Conservation (phyloP, 495 filamentous ascomycete genomes). For the Podospora bellae-mahoneyi region DNA sequence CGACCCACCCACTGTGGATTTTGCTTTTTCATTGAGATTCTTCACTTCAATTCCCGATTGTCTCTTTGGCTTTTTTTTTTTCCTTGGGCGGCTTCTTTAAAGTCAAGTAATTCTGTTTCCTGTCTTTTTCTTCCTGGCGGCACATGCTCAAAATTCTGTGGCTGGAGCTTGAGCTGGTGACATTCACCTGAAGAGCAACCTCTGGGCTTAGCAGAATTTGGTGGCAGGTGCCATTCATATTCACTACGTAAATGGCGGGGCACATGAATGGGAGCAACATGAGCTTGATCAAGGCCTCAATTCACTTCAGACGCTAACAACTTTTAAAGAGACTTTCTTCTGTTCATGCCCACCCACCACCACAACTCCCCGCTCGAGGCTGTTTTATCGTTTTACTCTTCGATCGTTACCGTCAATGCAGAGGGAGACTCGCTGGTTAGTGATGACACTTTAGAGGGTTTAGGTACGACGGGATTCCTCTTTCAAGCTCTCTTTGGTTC, state of each 20-base stretch:
- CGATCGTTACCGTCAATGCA: constrained; percentile 82
- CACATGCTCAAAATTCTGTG: neutral
- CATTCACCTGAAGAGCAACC: neutral
- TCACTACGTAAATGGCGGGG: neutral
- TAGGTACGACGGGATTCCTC: constrained; percentile 91
- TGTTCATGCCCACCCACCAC: constrained; percentile 73
- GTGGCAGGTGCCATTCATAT: constrained; percentile 10
- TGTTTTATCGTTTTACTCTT: constrained; percentile 87
- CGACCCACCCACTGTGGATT: constrained; percentile 17
- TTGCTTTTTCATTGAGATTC: neutral
- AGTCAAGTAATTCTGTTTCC: neutral
- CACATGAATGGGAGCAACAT: neutral
- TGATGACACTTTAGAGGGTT: constrained; percentile 80
- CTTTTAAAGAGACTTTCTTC: constrained; percentile 74
- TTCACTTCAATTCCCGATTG: neutral
- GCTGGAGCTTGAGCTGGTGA: neutral
- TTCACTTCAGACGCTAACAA: constrained; percentile 4
- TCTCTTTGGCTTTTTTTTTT: neutral
- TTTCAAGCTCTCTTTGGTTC: constrained; percentile 63
- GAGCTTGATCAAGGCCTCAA: neutral
- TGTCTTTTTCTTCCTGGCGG: neutral
- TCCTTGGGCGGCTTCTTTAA: neutral
- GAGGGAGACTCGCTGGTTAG: constrained; percentile 93
- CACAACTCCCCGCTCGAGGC: constrained; percentile 68
- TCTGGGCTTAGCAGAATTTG: neutral